Conservation (phyloP, 352 stramenopile genomes). For the Globisporangium solare region DNA sequence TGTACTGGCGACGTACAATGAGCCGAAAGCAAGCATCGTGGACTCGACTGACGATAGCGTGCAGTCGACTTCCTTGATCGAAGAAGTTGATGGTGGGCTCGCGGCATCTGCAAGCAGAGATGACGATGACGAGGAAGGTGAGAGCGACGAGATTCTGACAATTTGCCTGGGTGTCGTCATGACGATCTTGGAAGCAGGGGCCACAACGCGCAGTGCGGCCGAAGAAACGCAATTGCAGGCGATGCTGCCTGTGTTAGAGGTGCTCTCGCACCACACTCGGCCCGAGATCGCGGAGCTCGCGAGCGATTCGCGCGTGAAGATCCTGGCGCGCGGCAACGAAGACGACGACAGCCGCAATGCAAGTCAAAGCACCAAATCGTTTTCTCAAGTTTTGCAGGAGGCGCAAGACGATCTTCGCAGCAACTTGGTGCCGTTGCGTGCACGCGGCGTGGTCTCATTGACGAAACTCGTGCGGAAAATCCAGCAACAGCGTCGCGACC, state of each 20-base stretch:
- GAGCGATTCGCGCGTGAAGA: constrained; percentile 54
- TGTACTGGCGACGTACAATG: constrained; percentile 59
- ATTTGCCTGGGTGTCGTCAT: constrained; percentile 75
- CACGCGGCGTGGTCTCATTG: constrained; percentile 64
- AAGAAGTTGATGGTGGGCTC: not conserved
- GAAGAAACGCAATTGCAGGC: constrained; percentile 56
- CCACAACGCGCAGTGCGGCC: constrained; percentile 27
- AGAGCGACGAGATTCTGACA: constrained; percentile 63
- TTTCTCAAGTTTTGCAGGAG: constrained; percentile 45
- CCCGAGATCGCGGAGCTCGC: constrained; percentile 71
- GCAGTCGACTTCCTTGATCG: not conserved
- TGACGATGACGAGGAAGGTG: constrained; percentile 37
- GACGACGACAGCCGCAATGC: constrained; percentile 5
- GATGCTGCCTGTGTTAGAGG: constrained; percentile 64
- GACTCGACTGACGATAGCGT: constrained; percentile 13
- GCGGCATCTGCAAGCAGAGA: not conserved
- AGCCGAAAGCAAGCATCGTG: constrained; percentile 20
- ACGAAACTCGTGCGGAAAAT: constrained; percentile 72
- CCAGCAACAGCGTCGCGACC: constrained; percentile 31
- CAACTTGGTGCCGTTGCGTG: constrained; percentile 61
- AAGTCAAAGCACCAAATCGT: constrained; percentile 21
- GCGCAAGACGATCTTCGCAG: constrained; percentile 60
- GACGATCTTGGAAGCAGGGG: constrained; percentile 75
- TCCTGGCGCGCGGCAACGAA: constrained; percentile 40
- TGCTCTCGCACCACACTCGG: constrained; percentile 42